Conservation (phyloP, 805 yeast genomes). For the Yarrowia hollandica region DNA sequence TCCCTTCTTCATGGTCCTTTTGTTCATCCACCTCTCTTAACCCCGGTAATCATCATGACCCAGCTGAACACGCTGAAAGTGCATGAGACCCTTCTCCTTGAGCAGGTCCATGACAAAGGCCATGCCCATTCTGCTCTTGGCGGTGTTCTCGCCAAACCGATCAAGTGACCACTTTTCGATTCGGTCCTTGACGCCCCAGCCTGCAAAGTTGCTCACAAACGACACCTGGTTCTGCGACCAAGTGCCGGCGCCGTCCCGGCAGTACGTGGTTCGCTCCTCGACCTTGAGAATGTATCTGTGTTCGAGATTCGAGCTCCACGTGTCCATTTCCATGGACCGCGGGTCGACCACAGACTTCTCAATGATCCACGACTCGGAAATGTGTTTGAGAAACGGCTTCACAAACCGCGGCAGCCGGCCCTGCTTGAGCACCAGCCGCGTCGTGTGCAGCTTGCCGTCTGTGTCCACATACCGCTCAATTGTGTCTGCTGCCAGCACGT, state of each 20-base stretch:
- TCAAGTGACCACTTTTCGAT: constrained; percentile 82
- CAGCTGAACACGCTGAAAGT: constrained; percentile 1
- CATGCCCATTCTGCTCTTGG: constrained; percentile 69
- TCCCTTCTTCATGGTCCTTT: too few species aligned
- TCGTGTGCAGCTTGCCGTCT: constrained; percentile 66
- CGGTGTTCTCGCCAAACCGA: constrained; percentile 66
- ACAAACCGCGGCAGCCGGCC: constrained; percentile 83
- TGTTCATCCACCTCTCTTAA: too few species aligned
- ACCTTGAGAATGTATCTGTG: constrained; percentile 75
- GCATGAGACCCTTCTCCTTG: constrained; percentile 34
- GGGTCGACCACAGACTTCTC: constrained; percentile 79
- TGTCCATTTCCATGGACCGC: constrained; percentile 49
- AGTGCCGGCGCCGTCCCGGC: constrained; percentile 31
- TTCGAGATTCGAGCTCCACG: constrained; percentile 81
- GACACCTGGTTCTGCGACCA: constrained; percentile 53
- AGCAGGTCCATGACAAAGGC: constrained; percentile 71
- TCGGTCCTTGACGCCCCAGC: constrained; percentile 62
- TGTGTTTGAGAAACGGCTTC: constrained; percentile 68
- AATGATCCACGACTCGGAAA: constrained; percentile 74
- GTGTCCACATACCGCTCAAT: constrained; percentile 58
- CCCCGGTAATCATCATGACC: background rate
- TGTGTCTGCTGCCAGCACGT: constrained; percentile 82
- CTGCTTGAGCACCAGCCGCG: constrained; percentile 70
- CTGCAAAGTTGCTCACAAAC: constrained; percentile 67
- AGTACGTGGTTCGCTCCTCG: constrained; percentile 70